phyloP scores from a whole-genome alignment of 331 rosid genomes.

The Pyracantha coccinea region DNA sequence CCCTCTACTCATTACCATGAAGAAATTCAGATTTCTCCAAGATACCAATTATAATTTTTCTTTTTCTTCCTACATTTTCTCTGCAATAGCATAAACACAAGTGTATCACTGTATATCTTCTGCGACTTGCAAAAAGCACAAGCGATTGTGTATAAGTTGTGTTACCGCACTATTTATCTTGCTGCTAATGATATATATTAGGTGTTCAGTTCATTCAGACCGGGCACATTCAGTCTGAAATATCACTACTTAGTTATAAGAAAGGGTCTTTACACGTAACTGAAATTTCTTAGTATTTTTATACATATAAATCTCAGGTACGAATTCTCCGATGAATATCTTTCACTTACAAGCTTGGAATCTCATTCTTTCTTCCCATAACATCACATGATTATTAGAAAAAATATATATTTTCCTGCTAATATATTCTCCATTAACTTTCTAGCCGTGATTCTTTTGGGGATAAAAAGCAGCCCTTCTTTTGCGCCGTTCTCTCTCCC shows the following conservation, averaged over 20 bases:
- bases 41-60: too few relatives aligned
- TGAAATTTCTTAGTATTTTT: background rate
- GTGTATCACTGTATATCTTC: background rate
- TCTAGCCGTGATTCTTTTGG: constrained; percentile 1
- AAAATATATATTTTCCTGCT: constrained; percentile 5
- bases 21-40: background rate
- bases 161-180: background rate
- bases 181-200: background rate
- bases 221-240: background rate
- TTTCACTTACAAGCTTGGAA: constrained; percentile 39
- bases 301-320: background rate
- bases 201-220: background rate
- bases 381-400: constrained; percentile 14
- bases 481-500: background rate
- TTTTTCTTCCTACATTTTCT: background rate
- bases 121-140: constrained; percentile 3
- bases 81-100: constrained; percentile 1
- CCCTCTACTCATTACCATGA: background rate
- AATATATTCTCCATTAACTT: constrained; percentile 13
- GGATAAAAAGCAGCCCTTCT: background rate
- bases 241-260: background rate
- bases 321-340: background rate
- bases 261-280: background rate
- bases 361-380: constrained; percentile 39
- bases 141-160: constrained; percentile 3